Percentiles rank a stretch among this genome's conserved stretches.
phyloP scores from a whole-genome alignment of 129 eudicot species.

The Lactuca sativa region DNA sequence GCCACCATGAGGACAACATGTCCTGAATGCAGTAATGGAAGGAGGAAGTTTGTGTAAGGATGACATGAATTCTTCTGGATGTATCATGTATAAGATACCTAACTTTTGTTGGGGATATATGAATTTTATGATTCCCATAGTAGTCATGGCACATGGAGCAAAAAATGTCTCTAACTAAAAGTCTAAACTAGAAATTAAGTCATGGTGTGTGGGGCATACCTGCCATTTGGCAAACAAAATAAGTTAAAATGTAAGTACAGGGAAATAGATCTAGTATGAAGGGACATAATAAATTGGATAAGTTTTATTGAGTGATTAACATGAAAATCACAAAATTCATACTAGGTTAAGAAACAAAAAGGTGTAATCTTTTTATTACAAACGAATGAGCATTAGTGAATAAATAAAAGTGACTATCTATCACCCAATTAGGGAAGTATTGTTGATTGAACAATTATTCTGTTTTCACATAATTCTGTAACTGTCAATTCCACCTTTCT shows the following conservation, averaged over 20 bases:
- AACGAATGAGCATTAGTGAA: neutral
- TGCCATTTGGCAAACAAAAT: neutral
- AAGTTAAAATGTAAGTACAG: neutral
- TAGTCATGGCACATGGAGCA: neutral
- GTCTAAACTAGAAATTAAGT: neutral
- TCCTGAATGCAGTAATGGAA: slow-evolving; percentile 13
- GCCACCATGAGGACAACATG: slow-evolving; percentile 4
- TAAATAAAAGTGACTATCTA: neutral
- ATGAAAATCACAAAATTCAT: neutral
- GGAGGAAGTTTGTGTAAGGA: slow-evolving; percentile 13
- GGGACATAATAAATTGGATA: neutral
- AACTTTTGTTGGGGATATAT: neutral
- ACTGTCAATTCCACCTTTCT: slow-evolving; percentile 8
- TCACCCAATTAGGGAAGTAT: neutral
- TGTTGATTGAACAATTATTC: neutral
- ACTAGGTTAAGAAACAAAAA: neutral
- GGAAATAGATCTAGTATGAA: slow-evolving; percentile 1
- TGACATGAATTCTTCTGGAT: neutral
- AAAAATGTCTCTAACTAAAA: neutral
- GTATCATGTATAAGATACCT: neutral
- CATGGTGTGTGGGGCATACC: slow-evolving; percentile 7
- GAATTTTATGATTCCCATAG: neutral
- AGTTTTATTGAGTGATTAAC: neutral
- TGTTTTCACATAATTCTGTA: neutral
- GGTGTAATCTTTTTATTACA: slow-evolving; percentile 11